Evolutionary conservation across 768 basidiomycete genomes (phyloP).

Genomic region (Epithele typhae): DNA sequence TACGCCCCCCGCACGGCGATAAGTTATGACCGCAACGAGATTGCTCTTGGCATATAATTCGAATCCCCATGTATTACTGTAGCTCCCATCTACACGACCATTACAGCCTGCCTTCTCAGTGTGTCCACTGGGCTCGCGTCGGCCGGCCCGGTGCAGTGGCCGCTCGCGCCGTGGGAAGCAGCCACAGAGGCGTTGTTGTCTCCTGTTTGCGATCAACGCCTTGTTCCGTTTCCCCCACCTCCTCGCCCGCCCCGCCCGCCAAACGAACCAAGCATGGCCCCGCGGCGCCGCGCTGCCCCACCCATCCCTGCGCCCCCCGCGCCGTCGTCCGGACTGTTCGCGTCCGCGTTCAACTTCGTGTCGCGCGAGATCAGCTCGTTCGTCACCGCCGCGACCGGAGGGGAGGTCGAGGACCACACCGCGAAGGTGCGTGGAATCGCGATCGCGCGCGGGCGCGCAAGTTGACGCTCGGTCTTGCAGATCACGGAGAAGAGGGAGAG

Average conservation of each 20-base stretch:
- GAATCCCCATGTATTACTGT: constrained; percentile 14
- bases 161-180: constrained; percentile 11
- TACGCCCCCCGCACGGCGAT: constrained; percentile 7
- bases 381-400: constrained; percentile 56
- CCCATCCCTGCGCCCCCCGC: constrained; percentile 8
- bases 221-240: constrained; percentile 15
- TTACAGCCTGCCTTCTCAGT: not conserved
- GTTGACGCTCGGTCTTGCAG: not conserved
- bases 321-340: constrained; percentile 42
- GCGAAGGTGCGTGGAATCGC: not conserved
- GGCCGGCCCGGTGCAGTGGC: not conserved
- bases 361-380: constrained; percentile 71
- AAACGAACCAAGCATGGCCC: constrained; percentile 13
- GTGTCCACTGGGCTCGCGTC: not conserved
- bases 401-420: constrained; percentile 50
- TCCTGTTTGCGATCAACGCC: constrained; percentile 9
- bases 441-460: not conserved
- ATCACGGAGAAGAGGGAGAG: not conserved
- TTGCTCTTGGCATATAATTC: constrained; percentile 10
- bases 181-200: constrained; percentile 13
- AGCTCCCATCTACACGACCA: constrained; percentile 13
- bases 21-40: constrained; percentile 17
- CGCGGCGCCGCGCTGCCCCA: constrained; percentile 12
- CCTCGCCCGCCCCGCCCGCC: constrained; percentile 1
- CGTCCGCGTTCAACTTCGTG: constrained; percentile 65